These are phyloP conservation scores for Tephrocybe sp. DNA, from an alignment of 768 basidiomycete species.

Conservation along the genomic window DNA sequence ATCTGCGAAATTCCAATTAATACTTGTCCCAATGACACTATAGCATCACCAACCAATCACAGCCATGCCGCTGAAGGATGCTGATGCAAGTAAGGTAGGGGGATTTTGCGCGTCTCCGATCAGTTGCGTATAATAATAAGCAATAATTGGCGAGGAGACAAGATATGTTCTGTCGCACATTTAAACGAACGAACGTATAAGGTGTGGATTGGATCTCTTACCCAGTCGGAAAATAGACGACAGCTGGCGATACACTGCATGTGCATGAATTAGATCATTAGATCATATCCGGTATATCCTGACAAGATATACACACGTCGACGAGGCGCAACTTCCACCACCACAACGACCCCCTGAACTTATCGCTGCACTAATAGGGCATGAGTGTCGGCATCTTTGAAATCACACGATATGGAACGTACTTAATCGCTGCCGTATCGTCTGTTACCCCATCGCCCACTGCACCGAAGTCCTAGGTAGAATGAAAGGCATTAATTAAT, in stretches of 20 bases:
- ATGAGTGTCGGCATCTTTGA: background rate
- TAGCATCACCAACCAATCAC: slow-evolving; percentile 57
- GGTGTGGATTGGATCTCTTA: slow-evolving; percentile 23
- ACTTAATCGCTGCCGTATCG: slow-evolving; percentile 79
- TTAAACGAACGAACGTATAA: background rate
- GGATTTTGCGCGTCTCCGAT: slow-evolving; percentile 71
- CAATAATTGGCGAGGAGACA: slow-evolving; percentile 62
- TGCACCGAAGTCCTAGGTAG: slow-evolving; percentile 37
- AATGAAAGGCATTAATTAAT: background rate
- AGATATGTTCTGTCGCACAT: slow-evolving; percentile 52
- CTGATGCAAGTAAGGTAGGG: slow-evolving; percentile 63
- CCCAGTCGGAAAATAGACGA: slow-evolving; percentile 80
- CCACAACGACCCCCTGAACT: slow-evolving; percentile 62
- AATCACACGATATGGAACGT: slow-evolving; percentile 11
- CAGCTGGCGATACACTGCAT: slow-evolving; percentile 59
- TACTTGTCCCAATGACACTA: background rate
- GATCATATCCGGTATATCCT: background rate
- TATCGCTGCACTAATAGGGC: slow-evolving; percentile 54
- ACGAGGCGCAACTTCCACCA: slow-evolving; percentile 51
- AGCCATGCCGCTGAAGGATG: slow-evolving; percentile 65
- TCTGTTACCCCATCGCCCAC: slow-evolving; percentile 64
- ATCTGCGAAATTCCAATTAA: slow-evolving; percentile 34
- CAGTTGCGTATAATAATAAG: slow-evolving; percentile 76
- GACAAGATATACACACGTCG: slow-evolving; percentile 43
- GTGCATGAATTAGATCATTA: background rate